These are phyloP conservation scores for Cutaneotrichosporon curvatum DNA, from an alignment of 1,284 basidiomycete species.

Conservation along the genomic window DNA sequence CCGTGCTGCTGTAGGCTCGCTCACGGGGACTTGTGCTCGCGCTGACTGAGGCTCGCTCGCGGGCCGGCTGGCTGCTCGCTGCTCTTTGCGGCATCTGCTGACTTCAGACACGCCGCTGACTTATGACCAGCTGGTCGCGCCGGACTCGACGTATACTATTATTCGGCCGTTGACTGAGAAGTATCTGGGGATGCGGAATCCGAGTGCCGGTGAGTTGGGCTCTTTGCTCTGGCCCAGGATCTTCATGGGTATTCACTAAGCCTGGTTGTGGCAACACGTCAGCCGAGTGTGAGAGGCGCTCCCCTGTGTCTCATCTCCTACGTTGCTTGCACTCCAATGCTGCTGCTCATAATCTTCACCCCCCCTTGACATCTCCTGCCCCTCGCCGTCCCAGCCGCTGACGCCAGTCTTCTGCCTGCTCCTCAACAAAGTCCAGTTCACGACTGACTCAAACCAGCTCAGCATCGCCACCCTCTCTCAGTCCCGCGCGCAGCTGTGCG, in stretches of 20 bases:
- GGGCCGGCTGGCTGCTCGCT: neutral
- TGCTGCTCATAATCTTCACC: slow-evolving; percentile 28
- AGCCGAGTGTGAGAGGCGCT: too few relatives aligned
- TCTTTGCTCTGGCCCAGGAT: neutral
- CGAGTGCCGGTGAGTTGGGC: slow-evolving; percentile 35
- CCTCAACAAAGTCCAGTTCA: slow-evolving; percentile 79
- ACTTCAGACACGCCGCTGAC: slow-evolving; percentile 63
- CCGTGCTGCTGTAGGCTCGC: too few relatives aligned
- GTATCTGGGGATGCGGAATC: slow-evolving; percentile 40
- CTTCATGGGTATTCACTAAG: too few relatives aligned
- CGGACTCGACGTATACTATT: slow-evolving; percentile 80
- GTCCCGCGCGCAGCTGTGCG: slow-evolving; percentile 73
- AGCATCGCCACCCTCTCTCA: slow-evolving; percentile 57
- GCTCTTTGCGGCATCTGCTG: neutral
- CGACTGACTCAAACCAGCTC: slow-evolving; percentile 58
- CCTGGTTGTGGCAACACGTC: too few relatives aligned
- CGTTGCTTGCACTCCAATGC: slow-evolving; percentile 52
- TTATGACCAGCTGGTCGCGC: slow-evolving; percentile 67
- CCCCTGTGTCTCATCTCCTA: too few relatives aligned
- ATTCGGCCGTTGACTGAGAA: slow-evolving; percentile 50
- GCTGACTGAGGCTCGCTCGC: slow-evolving; percentile 5
- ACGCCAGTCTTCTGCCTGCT: slow-evolving; percentile 71
- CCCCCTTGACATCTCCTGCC: slow-evolving; percentile 51
- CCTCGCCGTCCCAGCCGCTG: slow-evolving; percentile 46
- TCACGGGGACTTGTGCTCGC: too few relatives aligned